A percentile compares a stretch with the other conserved stretches of the same genome.
phyloP scores from a whole-genome alignment of 2,329 filamentous ascomycete genomes.

The Aspergillus flavus region DNA sequence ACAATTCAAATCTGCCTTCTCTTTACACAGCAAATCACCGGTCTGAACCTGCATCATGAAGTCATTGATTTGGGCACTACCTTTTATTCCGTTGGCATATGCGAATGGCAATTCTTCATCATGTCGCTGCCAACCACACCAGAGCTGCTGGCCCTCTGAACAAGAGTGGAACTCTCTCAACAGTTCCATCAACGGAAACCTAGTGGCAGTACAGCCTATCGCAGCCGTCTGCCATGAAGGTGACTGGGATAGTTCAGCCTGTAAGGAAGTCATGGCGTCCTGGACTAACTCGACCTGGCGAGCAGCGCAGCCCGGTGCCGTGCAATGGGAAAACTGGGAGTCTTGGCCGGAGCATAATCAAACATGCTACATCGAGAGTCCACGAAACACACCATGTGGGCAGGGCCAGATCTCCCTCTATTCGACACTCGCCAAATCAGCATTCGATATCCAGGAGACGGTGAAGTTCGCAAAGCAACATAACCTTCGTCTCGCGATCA shows the following conservation, averaged over 20 bases:
- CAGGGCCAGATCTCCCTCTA: conserved; percentile 43
- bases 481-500: conserved; percentile 17
- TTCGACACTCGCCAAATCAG: conserved; percentile 36
- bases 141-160: conserved; percentile 43
- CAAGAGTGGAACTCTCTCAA: conserved; percentile 43
- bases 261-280: conserved; percentile 16
- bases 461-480: conserved; percentile 39
- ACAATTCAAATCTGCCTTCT: background rate
- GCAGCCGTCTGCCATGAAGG: conserved; percentile 34
- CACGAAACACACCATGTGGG: conserved; percentile 26
- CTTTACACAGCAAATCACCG: background rate
- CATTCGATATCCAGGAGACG: conserved; percentile 39
- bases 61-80: background rate
- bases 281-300: conserved; percentile 40
- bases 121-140: conserved; percentile 31
- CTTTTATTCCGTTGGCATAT: conserved; percentile 1
- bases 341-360: conserved; percentile 40
- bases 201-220: conserved; percentile 37
- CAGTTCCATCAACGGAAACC: conserved; percentile 37
- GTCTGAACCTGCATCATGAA: background rate
- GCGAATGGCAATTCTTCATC: background rate
- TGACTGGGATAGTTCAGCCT: conserved; percentile 18
- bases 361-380: conserved; percentile 39
- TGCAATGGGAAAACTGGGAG: conserved; percentile 45
- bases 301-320: conserved; percentile 37